Evolutionary conservation across 2,329 filamentous ascomycete genomes (phyloP).

Genomic region (Rutstroemia sydowiana): DNA sequence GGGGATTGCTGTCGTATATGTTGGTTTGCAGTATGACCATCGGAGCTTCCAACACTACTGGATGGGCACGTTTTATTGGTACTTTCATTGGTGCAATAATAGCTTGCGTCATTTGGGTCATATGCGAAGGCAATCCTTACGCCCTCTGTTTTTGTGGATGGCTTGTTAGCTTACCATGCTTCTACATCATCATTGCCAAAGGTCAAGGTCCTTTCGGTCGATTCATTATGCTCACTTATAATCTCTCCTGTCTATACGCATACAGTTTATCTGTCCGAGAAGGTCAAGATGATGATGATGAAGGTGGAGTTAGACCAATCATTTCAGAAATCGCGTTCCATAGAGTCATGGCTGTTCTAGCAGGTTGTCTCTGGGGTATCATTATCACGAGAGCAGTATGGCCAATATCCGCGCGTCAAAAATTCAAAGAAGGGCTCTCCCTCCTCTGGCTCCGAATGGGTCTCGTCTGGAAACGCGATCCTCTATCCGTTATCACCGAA

Average conservation of each 20-base stretch:
- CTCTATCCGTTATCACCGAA: conserved; percentile 65
- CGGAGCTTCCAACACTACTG: conserved; percentile 89
- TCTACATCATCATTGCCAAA: conserved; percentile 80
- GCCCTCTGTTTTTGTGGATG: conserved; percentile 76
- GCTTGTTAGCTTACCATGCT: conserved; percentile 73
- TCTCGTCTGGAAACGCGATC: conserved; percentile 91
- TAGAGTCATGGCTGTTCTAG: conserved; percentile 76
- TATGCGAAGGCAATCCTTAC: conserved; percentile 65
- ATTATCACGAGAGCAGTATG: conserved; percentile 84
- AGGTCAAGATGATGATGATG: conserved; percentile 76
- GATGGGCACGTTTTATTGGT: conserved; percentile 76
- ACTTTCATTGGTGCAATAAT: conserved; percentile 74
- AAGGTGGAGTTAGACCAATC: conserved; percentile 74
- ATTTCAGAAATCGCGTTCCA: conserved; percentile 86
- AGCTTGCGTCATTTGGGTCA: conserved; percentile 70
- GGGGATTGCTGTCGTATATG: conserved; percentile 96
- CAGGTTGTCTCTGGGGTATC: conserved; percentile 86
- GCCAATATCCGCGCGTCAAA: conserved; percentile 84
- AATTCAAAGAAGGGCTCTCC: conserved; percentile 82
- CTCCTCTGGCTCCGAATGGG: conserved; percentile 93
- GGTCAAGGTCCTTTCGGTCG: conserved; percentile 85
- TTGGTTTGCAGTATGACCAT: conserved; percentile 97
- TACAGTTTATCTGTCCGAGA: conserved; percentile 81
- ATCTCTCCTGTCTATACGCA: conserved; percentile 87
- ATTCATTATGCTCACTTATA: conserved; percentile 93